Conservation (phyloP, 2,329 filamentous ascomycete species). For the Paraphaeosphaeria minitans region DNA sequence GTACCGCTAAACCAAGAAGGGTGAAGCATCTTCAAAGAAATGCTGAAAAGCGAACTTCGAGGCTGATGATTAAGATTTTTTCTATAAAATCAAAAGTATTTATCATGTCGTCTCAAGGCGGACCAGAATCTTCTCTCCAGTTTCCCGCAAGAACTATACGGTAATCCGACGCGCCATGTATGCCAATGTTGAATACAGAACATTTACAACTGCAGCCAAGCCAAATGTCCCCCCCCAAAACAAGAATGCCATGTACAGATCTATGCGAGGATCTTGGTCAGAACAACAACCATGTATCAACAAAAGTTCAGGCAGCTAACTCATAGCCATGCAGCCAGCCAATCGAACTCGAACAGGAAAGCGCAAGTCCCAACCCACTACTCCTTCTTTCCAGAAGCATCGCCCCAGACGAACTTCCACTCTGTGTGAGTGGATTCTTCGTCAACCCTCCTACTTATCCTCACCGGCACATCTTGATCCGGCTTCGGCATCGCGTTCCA, state of each 20-base stretch:
- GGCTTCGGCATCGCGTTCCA: slow-evolving; percentile 43
- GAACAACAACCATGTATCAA: not conserved
- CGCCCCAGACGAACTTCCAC: slow-evolving; percentile 31
- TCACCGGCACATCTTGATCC: slow-evolving; percentile 30
- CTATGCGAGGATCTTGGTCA: not conserved
- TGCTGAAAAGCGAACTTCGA: not conserved
- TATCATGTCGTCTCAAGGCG: not conserved
- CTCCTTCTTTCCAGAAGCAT: not conserved
- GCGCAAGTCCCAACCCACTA: not conserved
- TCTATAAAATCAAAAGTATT: not conserved
- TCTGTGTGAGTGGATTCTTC: slow-evolving; percentile 3
- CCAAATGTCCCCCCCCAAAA: not conserved
- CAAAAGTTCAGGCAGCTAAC: not conserved
- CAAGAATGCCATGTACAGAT: not conserved
- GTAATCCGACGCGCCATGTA: not conserved
- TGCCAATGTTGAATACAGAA: not conserved
- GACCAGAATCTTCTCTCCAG: not conserved
- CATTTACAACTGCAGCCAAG: not conserved
- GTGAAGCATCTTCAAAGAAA: not conserved
- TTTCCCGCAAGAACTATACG: too few species aligned
- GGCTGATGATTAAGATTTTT: not conserved
- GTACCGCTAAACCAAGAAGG: not conserved
- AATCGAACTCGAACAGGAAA: not conserved
- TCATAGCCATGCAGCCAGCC: not conserved
- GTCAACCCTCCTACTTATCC: slow-evolving; percentile 13